These are phyloP conservation scores for Collybia nuda DNA, from an alignment of 768 basidiomycete genomes.

Conservation along the genomic window DNA sequence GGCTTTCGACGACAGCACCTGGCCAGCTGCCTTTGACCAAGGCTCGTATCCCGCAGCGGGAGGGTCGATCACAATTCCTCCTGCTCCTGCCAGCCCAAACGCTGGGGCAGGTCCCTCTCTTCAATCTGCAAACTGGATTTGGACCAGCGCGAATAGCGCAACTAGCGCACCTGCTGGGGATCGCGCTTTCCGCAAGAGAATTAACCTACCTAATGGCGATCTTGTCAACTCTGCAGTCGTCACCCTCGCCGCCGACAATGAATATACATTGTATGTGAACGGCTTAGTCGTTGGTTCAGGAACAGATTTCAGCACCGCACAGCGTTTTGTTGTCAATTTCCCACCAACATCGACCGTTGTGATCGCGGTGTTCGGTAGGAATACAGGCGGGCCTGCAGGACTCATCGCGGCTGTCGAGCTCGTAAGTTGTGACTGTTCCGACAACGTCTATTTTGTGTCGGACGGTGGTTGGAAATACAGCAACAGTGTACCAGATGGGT, in stretches of 20 bases:
- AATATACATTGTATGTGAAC: slow-evolving; percentile 26
- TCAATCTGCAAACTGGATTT: slow-evolving; percentile 26
- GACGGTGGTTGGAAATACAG: slow-evolving; percentile 24
- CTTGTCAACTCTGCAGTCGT: slow-evolving; percentile 19
- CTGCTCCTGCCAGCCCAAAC: slow-evolving; percentile 7
- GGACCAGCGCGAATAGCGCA: slow-evolving; percentile 26
- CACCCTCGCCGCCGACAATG: slow-evolving; percentile 24
- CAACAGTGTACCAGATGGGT: slow-evolving; percentile 13
- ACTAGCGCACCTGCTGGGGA: slow-evolving; percentile 17
- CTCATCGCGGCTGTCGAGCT: slow-evolving; percentile 18
- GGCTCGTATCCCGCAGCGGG: slow-evolving; percentile 14
- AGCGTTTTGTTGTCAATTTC: slow-evolving; percentile 17
- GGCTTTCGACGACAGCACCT: slow-evolving; percentile 27
- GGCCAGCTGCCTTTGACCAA: slow-evolving; percentile 25
- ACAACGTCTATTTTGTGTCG: slow-evolving; percentile 12
- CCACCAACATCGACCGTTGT: slow-evolving; percentile 13
- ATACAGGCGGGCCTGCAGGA: slow-evolving; percentile 16
- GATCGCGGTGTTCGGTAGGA: slow-evolving; percentile 16
- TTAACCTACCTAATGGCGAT: slow-evolving; percentile 20
- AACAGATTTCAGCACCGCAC: slow-evolving; percentile 7
- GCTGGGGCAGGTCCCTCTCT: slow-evolving; percentile 18
- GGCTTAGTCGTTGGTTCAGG: slow-evolving; percentile 24
- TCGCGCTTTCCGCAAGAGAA: slow-evolving; percentile 27
- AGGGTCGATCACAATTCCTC: slow-evolving; percentile 11
- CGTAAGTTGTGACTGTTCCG: slow-evolving; percentile 14